Percentiles rank a stretch among this genome's conserved stretches.
These are phyloP conservation scores for Podospora sp. DNA, from an alignment of 495 filamentous ascomycete genomes.

Conservation along the genomic window DNA sequence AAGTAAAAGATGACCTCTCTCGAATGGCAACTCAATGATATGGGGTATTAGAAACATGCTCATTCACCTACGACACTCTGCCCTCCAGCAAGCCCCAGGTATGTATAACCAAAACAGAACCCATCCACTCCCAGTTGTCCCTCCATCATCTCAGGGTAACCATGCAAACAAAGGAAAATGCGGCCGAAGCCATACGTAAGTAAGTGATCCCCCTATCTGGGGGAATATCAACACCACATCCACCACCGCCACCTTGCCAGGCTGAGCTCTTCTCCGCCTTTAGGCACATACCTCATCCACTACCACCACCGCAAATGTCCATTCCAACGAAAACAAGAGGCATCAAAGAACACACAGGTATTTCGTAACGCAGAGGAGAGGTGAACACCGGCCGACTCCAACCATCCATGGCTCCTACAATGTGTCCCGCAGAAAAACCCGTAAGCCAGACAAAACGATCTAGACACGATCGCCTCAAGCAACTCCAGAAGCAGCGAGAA, in stretches of 20 bases:
- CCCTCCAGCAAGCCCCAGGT: background rate
- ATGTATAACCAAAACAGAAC: constrained; percentile 10
- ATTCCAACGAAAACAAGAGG: constrained; percentile 4
- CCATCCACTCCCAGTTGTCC: constrained; percentile 8
- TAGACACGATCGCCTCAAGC: background rate
- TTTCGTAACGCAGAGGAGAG: constrained; percentile 1
- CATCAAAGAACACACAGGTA: constrained; percentile 6
- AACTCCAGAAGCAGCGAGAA: background rate
- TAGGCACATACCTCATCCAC: background rate
- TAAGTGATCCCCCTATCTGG: background rate
- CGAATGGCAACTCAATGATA: background rate
- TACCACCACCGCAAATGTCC: background rate
- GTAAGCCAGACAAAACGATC: too few relatives aligned
- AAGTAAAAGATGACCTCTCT: background rate
- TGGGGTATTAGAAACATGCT: constrained; percentile 12
- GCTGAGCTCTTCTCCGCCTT: too few relatives aligned
- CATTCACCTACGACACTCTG: background rate
- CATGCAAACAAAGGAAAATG: constrained; percentile 13
- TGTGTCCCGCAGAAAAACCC: background rate
- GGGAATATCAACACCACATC: background rate
- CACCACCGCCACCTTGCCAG: background rate
- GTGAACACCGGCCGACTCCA: background rate
- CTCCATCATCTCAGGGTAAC: constrained; percentile 3
- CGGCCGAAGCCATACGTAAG: background rate
- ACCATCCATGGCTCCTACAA: background rate